Evolutionary conservation across 345 rosid genomes (phyloP).

Genomic region (Heritiera littoralis): DNA sequence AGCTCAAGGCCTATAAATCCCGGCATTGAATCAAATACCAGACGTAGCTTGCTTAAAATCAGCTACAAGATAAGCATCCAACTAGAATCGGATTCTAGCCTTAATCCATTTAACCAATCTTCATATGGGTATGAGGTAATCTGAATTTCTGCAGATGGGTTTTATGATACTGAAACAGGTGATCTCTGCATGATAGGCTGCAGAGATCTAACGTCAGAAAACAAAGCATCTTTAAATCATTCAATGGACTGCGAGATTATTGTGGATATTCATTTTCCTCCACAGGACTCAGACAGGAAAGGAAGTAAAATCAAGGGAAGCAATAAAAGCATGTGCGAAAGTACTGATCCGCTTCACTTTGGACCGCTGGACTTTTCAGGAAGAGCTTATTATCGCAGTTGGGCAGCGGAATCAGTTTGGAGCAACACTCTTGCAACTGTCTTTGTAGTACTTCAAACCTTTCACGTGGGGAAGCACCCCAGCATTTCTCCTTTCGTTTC

Average conservation of each 20-base stretch:
- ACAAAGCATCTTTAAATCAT: not conserved
- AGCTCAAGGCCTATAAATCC: not conserved
- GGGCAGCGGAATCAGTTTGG: no score
- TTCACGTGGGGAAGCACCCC: no score
- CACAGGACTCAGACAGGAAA: slow-evolving; percentile 29
- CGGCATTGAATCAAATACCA: not conserved
- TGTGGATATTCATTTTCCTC: slow-evolving; percentile 43
- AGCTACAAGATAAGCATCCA: slow-evolving; percentile 40
- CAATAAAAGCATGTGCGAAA: no score
- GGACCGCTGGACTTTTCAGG: no score
- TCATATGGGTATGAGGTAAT: not conserved
- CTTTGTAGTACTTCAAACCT: no score
- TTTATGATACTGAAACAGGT: slow-evolving; percentile 29
- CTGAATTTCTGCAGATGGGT: slow-evolving; percentile 53
- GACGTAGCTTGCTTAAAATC: slow-evolving; percentile 22
- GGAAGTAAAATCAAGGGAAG: no score
- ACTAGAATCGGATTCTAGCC: not conserved
- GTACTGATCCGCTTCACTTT: no score
- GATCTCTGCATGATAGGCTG: slow-evolving; percentile 57
- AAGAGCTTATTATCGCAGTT: no score
- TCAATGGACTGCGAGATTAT: slow-evolving; percentile 46
- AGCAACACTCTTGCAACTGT: no score
- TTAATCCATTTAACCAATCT: not conserved
- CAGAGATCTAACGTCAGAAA: slow-evolving; percentile 10
- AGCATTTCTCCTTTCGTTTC: no score